Percentiles rank a stretch among this genome's conserved stretches.
These are phyloP conservation scores for Coemansia sp. DNA, from an alignment of 192 early-diverging fungal species.

Conservation along the genomic window DNA sequence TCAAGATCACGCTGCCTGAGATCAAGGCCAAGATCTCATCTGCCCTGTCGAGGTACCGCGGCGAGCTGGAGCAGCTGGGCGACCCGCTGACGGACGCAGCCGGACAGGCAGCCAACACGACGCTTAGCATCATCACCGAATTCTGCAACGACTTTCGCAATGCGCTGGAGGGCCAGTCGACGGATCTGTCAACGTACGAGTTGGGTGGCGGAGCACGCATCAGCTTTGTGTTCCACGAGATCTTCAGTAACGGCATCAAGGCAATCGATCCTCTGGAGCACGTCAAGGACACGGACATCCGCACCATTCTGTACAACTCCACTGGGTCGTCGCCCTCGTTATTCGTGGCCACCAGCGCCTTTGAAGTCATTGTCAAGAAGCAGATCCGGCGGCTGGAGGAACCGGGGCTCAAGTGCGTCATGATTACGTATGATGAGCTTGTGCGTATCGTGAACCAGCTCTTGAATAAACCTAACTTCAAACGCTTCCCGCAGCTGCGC, in stretches of 20 bases:
- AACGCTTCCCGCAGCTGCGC: slow-evolving; percentile 93
- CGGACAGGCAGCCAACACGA: slow-evolving; percentile 78
- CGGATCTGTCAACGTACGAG: slow-evolving; percentile 92
- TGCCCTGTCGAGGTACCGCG: slow-evolving; percentile 78
- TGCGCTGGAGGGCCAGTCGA: slow-evolving; percentile 93
- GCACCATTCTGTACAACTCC: slow-evolving; percentile 98
- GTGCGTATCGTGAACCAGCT: slow-evolving; percentile 92
- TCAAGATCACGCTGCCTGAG: slow-evolving; percentile 95
- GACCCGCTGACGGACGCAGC: slow-evolving; percentile 84
- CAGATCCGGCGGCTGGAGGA: slow-evolving; percentile 99
- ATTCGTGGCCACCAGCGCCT: slow-evolving; percentile 97
- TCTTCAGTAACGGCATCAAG: slow-evolving; percentile 88
- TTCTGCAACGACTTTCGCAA: slow-evolving; percentile 97
- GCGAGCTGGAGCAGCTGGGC: slow-evolving; percentile 86
- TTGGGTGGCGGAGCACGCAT: slow-evolving; percentile 98
- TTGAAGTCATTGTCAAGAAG: slow-evolving; percentile 97
- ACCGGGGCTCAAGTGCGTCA: slow-evolving; percentile 92
- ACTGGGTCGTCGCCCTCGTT: slow-evolving; percentile 95
- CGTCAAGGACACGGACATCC: slow-evolving; percentile 98
- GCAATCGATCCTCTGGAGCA: slow-evolving; percentile 98
- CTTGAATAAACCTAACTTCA: slow-evolving; percentile 89
- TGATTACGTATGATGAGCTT: slow-evolving; percentile 97
- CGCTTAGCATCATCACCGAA: slow-evolving; percentile 98
- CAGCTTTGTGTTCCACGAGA: slow-evolving; percentile 98
- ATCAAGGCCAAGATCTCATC: slow-evolving; percentile 97